Evolutionary conservation across 1,139 yeast species (phyloP).

Genomic region (Debaryomycetaceae sp.): DNA sequence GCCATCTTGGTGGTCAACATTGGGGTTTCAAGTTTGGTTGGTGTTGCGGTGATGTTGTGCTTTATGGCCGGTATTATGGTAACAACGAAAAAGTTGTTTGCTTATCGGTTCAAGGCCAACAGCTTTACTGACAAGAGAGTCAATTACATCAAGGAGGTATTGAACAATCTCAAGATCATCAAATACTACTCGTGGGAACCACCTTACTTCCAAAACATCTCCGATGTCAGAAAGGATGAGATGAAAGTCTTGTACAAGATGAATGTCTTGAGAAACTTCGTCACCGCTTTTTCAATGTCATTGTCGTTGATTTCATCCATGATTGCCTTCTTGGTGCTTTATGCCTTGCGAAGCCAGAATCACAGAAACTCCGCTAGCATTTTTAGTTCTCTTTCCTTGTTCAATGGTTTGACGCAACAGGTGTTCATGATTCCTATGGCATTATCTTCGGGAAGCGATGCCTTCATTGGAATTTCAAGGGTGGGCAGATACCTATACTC

Average conservation of each 20-base stretch:
- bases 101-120: constrained; percentile 24
- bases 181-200: constrained; percentile 63
- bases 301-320: constrained; percentile 67
- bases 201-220: constrained; percentile 47
- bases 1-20: constrained; percentile 30
- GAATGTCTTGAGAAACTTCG: constrained; percentile 54
- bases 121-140: constrained; percentile 31
- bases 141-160: constrained; percentile 30
- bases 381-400: constrained; percentile 77
- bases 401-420: constrained; percentile 52
- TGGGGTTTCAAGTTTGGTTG: constrained; percentile 34
- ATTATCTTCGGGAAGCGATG: constrained; percentile 64
- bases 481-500: constrained; percentile 48
- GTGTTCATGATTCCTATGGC: constrained; percentile 69
- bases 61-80: constrained; percentile 22
- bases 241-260: constrained; percentile 44
- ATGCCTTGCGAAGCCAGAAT: constrained; percentile 39
- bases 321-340: constrained; percentile 68
- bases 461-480: constrained; percentile 59
- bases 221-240: constrained; percentile 45
- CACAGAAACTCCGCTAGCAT: constrained; percentile 62
- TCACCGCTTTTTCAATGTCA: constrained; percentile 54
- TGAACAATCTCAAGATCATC: constrained; percentile 32
- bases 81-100: constrained; percentile 23
- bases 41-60: constrained; percentile 26